Evolutionary conservation across 352 stramenopile genomes (phyloP), one percentile per base, ranked within the genome.

Genomic region (Phytophthora pisi): DNA sequence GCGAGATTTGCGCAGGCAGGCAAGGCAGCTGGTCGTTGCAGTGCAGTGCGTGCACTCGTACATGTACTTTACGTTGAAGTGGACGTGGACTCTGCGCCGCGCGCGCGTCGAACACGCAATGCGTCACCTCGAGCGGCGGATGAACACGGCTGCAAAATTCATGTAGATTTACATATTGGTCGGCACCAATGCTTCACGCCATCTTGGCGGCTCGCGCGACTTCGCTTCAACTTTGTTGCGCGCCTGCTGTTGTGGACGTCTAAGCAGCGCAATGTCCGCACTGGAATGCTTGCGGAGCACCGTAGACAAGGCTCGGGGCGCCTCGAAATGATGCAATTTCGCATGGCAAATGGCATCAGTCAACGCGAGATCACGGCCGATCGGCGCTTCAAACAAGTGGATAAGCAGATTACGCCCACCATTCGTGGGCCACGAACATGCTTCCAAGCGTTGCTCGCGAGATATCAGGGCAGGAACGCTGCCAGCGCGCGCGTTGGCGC

Each of bases 321-420:
- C 45, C 34, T 11, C 34, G 20, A 50, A 56, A 51, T 56, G 57
- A 57, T 57, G 38, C 47, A 42, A 53, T 61, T 66, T 66, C 59
- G 59, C 51, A 67, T 43, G 51, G 47, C 57, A 60, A 66, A 52
- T 18, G 16, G 5, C 49, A 57, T 64, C 46, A 64, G 57, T 64
- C 20, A 59, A 28, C 36, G 16, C 16, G 36, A 46, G 50, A 46
- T 60, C 50, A 59, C 42, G 50, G 13, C 50, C 26, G 20, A 28
- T 0, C 30, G 18, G 5, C 23, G 9, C 38, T 51, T 45, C 42
- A 24, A 51, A 5, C 28, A 20, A 52, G 42, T 18, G 55, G 28
- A 31, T 47, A 62, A 49, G 15, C 49, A 34, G 50, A 66, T 66
- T 66, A 53, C 50, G 59, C 50, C 59, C 11, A 40, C 5, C n/a